A percentile compares a stretch with the other conserved stretches of the same genome.
These are phyloP conservation scores for Rhodamnia argentea DNA, from an alignment of 345 rosid genomes.

Conservation along the genomic window DNA sequence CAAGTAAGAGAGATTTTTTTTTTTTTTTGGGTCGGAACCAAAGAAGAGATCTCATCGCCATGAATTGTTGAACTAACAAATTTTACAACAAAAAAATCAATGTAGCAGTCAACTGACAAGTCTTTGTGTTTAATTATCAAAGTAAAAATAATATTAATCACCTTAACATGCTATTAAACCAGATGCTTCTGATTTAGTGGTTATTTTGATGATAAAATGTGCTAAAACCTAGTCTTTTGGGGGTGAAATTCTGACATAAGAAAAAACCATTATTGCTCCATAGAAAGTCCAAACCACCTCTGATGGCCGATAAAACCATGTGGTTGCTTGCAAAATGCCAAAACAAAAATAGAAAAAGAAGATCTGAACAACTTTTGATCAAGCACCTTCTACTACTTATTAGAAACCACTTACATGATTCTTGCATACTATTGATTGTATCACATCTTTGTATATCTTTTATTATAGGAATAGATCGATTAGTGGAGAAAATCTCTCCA, in stretches of 20 bases:
- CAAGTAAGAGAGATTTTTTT: no score
- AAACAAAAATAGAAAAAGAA: not conserved
- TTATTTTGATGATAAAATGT: not conserved
- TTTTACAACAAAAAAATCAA: not conserved
- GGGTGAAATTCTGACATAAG: not conserved
- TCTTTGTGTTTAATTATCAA: not conserved
- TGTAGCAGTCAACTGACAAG: not conserved
- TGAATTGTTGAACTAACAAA: not conserved
- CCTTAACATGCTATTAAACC: not conserved
- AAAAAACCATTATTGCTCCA: not conserved
- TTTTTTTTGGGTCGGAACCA: no score
- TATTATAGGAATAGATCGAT: no score
- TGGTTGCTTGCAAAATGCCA: not conserved
- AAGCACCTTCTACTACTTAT: not conserved
- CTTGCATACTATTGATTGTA: conserved; percentile 20
- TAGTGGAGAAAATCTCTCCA: no score
- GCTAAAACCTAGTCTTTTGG: not conserved
- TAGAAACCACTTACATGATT: conserved; percentile 52
- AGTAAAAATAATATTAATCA: not conserved
- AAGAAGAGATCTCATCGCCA: not conserved
- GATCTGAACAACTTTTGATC: not conserved
- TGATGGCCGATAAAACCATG: not conserved
- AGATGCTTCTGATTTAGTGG: not conserved
- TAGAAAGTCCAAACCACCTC: not conserved
- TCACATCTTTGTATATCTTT: no score